A percentile compares a stretch with the other conserved stretches of the same genome.
These are phyloP conservation scores for Emmonsia crescens DNA, from an alignment of 2,329 filamentous ascomycete species.

Conservation along the genomic window DNA sequence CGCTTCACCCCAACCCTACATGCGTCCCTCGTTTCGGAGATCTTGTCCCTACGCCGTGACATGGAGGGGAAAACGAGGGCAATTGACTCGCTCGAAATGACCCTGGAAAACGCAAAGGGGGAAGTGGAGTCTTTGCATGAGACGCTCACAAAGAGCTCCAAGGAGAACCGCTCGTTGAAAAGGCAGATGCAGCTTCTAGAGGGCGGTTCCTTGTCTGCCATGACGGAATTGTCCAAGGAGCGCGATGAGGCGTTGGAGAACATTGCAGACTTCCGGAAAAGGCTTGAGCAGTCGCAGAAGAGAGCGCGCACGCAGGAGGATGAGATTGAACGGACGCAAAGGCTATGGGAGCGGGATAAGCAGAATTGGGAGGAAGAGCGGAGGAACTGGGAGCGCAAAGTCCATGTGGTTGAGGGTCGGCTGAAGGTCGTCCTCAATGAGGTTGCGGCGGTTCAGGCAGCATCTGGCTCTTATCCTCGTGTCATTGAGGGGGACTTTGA, in stretches of 20 bases:
- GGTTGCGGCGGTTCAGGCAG: constrained; percentile 42
- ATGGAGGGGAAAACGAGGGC: constrained; percentile 79
- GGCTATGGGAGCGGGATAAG: constrained; percentile 74
- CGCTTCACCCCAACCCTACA: constrained; percentile 92
- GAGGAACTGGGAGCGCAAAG: constrained; percentile 67
- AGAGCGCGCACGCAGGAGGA: constrained; percentile 71
- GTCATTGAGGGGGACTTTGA: constrained; percentile 50
- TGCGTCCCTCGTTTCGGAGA: constrained; percentile 89
- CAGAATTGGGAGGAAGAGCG: constrained; percentile 75
- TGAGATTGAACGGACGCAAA: constrained; percentile 65
- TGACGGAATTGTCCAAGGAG: constrained; percentile 74
- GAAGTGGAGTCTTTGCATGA: constrained; percentile 64
- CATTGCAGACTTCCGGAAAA: constrained; percentile 59
- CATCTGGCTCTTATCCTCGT: constrained; percentile 18
- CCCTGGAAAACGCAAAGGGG: constrained; percentile 56
- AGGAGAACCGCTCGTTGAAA: constrained; percentile 70
- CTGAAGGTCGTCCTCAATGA: constrained; percentile 78
- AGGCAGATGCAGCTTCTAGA: constrained; percentile 79
- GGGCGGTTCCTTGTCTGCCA: constrained; percentile 73
- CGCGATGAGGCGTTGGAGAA: constrained; percentile 72
- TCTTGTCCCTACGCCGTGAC: constrained; percentile 73
- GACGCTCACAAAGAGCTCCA: constrained; percentile 51
- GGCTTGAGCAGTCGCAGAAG: constrained; percentile 68
- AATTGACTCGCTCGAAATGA: constrained; percentile 74
- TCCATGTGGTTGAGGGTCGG: constrained; percentile 82